phyloP scores from a whole-genome alignment of 2,329 filamentous ascomycete species.

The Penicillium fuscoglaucum region DNA sequence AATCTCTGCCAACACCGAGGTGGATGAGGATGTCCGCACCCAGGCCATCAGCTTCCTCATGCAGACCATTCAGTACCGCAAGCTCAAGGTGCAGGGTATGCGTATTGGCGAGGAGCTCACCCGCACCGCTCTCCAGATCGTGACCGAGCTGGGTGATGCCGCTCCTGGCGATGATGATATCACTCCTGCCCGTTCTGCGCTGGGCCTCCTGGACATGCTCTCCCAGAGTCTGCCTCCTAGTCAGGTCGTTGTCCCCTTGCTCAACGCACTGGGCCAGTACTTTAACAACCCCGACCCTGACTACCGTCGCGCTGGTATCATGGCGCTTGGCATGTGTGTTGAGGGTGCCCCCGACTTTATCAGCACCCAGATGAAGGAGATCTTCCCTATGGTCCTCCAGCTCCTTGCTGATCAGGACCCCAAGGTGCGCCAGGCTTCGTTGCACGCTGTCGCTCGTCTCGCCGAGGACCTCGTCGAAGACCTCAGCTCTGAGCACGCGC shows the following conservation, averaged over 20 bases:
- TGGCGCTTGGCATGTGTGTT: conserved; percentile 89
- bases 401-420: conserved; percentile 81
- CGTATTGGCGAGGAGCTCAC: conserved; percentile 85
- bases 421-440: conserved; percentile 80
- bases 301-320: conserved; percentile 84
- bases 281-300: conserved; percentile 72
- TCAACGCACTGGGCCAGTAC: conserved; percentile 81
- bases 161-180: conserved; percentile 75
- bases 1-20: conserved; percentile 71
- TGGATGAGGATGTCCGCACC: conserved; percentile 80
- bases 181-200: conserved; percentile 79
- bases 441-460: conserved; percentile 84
- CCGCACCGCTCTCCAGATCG: conserved; percentile 81
- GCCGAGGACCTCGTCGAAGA: conserved; percentile 93
- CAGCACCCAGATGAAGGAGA: conserved; percentile 81
- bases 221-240: conserved; percentile 85
- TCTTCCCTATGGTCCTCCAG: conserved; percentile 80
- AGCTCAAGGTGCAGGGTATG: conserved; percentile 91
- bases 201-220: conserved; percentile 85
- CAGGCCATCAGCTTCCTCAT: conserved; percentile 94
- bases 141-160: conserved; percentile 76
- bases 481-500: conserved; percentile 79
- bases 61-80: conserved; percentile 86
- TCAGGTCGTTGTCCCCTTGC: conserved; percentile 88
- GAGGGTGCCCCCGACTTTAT: conserved; percentile 98